Conservation (phyloP, 2,329 filamentous ascomycete species). For the Trichophaea hybrida region DNA sequence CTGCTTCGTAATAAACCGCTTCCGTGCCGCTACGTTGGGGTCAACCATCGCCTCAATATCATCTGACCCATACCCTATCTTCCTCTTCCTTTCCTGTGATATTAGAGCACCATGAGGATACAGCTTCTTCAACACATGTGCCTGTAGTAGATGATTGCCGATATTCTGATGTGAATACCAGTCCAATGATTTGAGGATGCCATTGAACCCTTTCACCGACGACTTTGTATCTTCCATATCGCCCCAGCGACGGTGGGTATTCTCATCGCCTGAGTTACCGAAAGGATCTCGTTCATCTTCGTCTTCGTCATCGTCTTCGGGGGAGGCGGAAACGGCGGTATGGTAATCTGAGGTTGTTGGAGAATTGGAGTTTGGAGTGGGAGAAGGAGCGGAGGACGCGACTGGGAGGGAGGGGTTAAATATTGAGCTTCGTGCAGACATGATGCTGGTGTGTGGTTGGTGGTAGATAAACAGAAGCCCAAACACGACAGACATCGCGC, state of each 20-base stretch:
- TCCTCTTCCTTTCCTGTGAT: neutral
- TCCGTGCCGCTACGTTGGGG: neutral
- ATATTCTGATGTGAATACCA: constrained; percentile 10
- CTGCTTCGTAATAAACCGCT: constrained; percentile 31
- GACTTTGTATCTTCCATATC: constrained; percentile 8
- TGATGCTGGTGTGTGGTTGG: neutral
- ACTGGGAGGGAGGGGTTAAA: neutral
- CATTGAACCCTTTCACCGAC: constrained; percentile 4
- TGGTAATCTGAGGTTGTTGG: neutral
- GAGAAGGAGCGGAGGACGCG: neutral
- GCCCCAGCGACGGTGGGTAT: constrained; percentile 5
- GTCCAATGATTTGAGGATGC: constrained; percentile 10
- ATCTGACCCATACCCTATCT: neutral
- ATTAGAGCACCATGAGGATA: neutral
- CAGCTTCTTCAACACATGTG: constrained; percentile 9
- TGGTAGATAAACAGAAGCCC: neutral
- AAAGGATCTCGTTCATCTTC: neutral
- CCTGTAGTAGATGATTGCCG: constrained; percentile 14
- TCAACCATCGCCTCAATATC: neutral
- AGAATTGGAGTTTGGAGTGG: neutral
- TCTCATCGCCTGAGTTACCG: neutral
- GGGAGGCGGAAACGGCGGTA: neutral
- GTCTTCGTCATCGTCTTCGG: neutral
- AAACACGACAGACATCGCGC: too few relatives aligned
- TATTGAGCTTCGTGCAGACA: neutral